Conservation (phyloP, 768 basidiomycete species). For the Termitomyces sp. region DNA sequence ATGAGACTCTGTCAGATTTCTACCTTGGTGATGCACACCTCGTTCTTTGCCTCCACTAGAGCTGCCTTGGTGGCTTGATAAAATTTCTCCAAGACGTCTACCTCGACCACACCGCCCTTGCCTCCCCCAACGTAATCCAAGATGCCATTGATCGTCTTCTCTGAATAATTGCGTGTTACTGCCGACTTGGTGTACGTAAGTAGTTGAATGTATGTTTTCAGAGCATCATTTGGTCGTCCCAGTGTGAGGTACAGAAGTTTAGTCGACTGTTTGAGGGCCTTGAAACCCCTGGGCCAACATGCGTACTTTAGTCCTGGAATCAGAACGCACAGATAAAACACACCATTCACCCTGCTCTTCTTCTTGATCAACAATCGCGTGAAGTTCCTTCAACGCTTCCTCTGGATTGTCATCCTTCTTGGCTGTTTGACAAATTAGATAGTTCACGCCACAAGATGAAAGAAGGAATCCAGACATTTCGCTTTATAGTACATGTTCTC, state of each 20-base stretch:
- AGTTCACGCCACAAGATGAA: not conserved
- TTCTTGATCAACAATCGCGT: conserved; percentile 84
- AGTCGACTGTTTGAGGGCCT: conserved; percentile 95
- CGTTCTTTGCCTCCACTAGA: conserved; percentile 92
- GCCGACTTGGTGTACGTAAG: conserved; percentile 94
- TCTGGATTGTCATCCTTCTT: conserved; percentile 95
- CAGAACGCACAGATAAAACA: conserved; percentile 15
- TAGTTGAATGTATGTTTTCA: conserved; percentile 80
- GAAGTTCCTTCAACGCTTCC: conserved; percentile 86
- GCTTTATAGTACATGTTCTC: conserved; percentile 99
- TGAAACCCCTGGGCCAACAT: conserved; percentile 78
- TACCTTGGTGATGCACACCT: conserved; percentile 44
- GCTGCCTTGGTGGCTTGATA: conserved; percentile 92
- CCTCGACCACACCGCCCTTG: conserved; percentile 71
- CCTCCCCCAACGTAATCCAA: conserved; percentile 95
- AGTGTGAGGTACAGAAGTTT: conserved; percentile 85
- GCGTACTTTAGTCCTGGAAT: not conserved
- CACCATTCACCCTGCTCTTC: conserved; percentile 94
- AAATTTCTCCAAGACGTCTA: conserved; percentile 89
- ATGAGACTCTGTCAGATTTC: not conserved
- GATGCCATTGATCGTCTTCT: conserved; percentile 98
- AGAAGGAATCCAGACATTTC: conserved; percentile 60
- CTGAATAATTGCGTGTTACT: conserved; percentile 93
- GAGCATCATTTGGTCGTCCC: conserved; percentile 76
- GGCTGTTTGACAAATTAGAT: conserved; percentile 39